Evolutionary conservation across 2,329 filamentous ascomycete species (phyloP).

Genomic region (Colletotrichum falcatum): DNA sequence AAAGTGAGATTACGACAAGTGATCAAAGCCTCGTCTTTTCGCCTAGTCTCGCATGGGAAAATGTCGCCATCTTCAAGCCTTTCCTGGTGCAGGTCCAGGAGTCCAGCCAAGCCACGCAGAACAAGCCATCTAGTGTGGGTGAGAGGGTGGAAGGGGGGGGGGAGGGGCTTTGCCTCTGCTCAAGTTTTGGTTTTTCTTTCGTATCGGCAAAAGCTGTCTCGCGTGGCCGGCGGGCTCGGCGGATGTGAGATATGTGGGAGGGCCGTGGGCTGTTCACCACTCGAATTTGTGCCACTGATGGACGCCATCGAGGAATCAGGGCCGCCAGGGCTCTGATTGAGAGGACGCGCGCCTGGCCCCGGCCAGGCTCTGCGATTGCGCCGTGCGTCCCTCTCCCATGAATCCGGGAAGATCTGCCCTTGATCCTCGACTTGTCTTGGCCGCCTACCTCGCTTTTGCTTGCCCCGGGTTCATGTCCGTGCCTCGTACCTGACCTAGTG

Average conservation of each 20-base stretch:
- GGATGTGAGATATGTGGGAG: conserved; percentile 12
- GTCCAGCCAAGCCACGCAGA: neutral
- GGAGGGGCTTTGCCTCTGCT: neutral
- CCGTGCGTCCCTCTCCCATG: conserved; percentile 9
- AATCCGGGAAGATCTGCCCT: conserved; percentile 29
- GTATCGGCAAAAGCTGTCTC: conserved; percentile 29
- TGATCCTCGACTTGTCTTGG: conserved; percentile 28
- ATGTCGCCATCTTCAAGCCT: conserved; percentile 6
- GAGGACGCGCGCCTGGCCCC: conserved; percentile 14
- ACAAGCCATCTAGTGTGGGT: conserved; percentile 1
- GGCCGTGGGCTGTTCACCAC: neutral
- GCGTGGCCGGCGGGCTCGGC: conserved; percentile 18
- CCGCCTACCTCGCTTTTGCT: conserved; percentile 8
- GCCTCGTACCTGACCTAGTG: conserved; percentile 30
- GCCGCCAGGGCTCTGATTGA: neutral
- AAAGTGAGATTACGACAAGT: conserved; percentile 19
- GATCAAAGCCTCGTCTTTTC: neutral
- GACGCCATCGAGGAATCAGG: neutral
- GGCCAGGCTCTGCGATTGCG: neutral
- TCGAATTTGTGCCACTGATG: neutral
- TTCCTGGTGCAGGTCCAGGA: neutral
- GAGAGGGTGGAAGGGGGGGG: too few relatives aligned
- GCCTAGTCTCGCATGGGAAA: neutral
- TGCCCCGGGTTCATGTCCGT: conserved; percentile 5
- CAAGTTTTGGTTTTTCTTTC: conserved; percentile 21